These are phyloP conservation scores for Xylaria sp. DNA, from an alignment of 2,329 filamentous ascomycete genomes.

Conservation along the genomic window DNA sequence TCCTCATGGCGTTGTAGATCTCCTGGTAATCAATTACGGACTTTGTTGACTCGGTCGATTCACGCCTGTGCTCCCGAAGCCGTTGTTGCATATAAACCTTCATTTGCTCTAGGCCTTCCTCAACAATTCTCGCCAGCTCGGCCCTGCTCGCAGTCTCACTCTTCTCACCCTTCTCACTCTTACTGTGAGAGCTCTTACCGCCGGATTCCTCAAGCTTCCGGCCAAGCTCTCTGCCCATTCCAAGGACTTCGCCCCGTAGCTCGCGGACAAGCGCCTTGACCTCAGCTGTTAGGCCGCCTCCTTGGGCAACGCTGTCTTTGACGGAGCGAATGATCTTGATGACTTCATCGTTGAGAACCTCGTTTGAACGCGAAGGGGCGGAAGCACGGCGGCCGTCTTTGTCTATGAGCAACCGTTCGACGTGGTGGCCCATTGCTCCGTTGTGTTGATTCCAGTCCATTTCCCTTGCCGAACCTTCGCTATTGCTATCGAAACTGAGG, in stretches of 20 bases:
- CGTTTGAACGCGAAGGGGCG: slow-evolving; percentile 54
- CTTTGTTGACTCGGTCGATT: slow-evolving; percentile 67
- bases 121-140: slow-evolving; percentile 77
- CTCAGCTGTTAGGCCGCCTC: slow-evolving; percentile 87
- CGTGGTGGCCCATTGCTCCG: slow-evolving; percentile 47
- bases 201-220: slow-evolving; percentile 79
- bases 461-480: slow-evolving; percentile 41
- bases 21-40: slow-evolving; percentile 78
- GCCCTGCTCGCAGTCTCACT: slow-evolving; percentile 61
- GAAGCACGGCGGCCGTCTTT: slow-evolving; percentile 51
- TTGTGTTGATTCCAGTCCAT: slow-evolving; percentile 43
- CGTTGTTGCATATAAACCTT: slow-evolving; percentile 83
- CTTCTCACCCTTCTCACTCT: no score
- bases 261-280: slow-evolving; percentile 91
- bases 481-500: slow-evolving; percentile 51
- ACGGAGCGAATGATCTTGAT: slow-evolving; percentile 82
- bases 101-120: slow-evolving; percentile 80
- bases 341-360: slow-evolving; percentile 76
- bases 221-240: slow-evolving; percentile 91
- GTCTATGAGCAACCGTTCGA: slow-evolving; percentile 53
- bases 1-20: slow-evolving; percentile 83
- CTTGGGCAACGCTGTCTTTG: slow-evolving; percentile 88
- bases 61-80: slow-evolving; percentile 74
- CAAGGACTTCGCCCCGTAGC: slow-evolving; percentile 87
- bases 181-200: slow-evolving; percentile 48